Base-by-base conservation (phyloP, 768 basidiomycete species). In the Pseudohyphozyma bogoriensis region DNA sequence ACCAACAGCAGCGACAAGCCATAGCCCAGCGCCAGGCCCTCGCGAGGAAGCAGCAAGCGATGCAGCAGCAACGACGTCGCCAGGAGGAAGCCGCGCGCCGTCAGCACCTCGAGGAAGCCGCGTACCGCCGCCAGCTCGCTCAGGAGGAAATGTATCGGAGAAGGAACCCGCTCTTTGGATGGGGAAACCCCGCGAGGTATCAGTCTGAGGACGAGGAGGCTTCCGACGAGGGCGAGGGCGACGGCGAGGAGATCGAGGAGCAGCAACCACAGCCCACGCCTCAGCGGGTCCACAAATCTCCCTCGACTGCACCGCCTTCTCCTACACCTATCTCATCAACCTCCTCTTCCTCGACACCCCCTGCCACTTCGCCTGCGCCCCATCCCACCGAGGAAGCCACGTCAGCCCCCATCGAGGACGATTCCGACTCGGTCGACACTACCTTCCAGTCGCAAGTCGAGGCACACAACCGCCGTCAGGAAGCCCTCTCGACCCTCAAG, bases 291-390 rank as follows among this genome's bases (percentile, higher is more conserved):
- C 11, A 37, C 37, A 10, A 37, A 10, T 37, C 37, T 10, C 37
- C 37, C 37, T 10, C 10, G 37, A 37, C 4, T 20, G 47, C 56
- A 40, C 29, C 52, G 35, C 45, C 47, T 35, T 55, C 54, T 29
- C 22, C 36, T 51, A 15, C 50, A 56, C 37, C 24, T 29, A 33
- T 37, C 36, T 7, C 63, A 56, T 22, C 58, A 31, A 8, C 10
- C 29, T 45, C 39, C 83, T 2, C 73, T 80, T 51, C 64, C 63
- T 28, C 55, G 75, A 24, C 77, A n/a, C n/a, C n/a, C n/a, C n/a
- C n/a, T n/a, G n/a, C n/a, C n/a, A n/a, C n/a, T n/a, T n/a, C n/a
- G n/a, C n/a, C n/a, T n/a, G n/a, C n/a, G n/a, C n/a, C n/a, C n/a
- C n/a, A n/a, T n/a, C n/a, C n/a, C n/a, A n/a, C n/a, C n/a, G n/a